A percentile compares a stretch with the other conserved stretches of the same genome.
Conservation (phyloP, 2,329 filamentous ascomycete genomes). For the Aspergillus sp. region DNA sequence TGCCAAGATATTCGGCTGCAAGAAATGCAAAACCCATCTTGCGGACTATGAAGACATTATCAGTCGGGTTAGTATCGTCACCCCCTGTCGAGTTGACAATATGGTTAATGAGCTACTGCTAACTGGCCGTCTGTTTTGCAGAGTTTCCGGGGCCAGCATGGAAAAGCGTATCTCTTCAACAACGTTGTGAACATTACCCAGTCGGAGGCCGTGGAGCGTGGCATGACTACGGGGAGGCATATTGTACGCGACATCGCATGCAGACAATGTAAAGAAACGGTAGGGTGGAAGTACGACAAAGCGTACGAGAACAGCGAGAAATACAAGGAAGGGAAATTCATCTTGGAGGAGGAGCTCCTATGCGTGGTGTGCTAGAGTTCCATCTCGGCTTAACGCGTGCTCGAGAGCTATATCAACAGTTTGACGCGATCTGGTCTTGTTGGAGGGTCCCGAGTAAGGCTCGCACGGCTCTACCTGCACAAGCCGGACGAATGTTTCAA, state of each 20-base stretch:
- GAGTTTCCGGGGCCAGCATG: conserved; percentile 98
- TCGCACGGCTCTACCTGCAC: conserved; percentile 9
- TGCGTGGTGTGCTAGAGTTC: conserved; percentile 66
- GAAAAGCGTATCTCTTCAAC: conserved; percentile 96
- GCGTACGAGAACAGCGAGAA: conserved; percentile 90
- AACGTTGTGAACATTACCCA: conserved; percentile 85
- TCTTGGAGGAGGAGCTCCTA: conserved; percentile 86
- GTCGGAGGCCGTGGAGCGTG: conserved; percentile 83
- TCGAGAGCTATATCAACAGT: neutral
- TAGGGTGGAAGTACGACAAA: conserved; percentile 99
- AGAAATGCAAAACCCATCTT: conserved; percentile 92
- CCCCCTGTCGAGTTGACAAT: too few species aligned
- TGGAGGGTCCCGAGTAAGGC: conserved; percentile 7
- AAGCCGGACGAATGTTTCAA: conserved; percentile 19
- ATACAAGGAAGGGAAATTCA: conserved; percentile 99
- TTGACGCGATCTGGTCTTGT: neutral
- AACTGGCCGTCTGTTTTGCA: conserved; percentile 39
- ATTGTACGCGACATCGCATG: conserved; percentile 92
- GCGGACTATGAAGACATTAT: conserved; percentile 96
- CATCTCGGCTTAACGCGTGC: neutral
- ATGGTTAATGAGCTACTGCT: neutral
- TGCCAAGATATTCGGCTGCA: conserved; percentile 87
- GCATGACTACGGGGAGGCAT: conserved; percentile 96
- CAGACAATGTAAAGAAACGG: conserved; percentile 84
- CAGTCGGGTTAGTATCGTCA: conserved; percentile 69